A percentile compares a stretch with the other conserved stretches of the same genome.
These are phyloP conservation scores for Leccinum pellstonianum DNA, from an alignment of 768 basidiomycete species.

Conservation along the genomic window DNA sequence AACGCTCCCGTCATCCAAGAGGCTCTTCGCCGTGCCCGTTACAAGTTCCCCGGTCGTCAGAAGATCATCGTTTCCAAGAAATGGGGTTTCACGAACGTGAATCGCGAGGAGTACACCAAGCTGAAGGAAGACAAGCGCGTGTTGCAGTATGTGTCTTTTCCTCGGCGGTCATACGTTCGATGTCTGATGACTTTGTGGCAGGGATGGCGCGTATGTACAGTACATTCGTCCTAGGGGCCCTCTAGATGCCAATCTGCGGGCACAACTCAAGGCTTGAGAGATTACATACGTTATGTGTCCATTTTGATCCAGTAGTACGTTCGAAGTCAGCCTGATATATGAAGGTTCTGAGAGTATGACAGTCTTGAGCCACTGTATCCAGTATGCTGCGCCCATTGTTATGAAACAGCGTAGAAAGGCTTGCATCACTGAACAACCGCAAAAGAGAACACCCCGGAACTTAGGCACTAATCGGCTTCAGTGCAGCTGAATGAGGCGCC, in stretches of 20 bases:
- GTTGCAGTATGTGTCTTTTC: conserved; percentile 61
- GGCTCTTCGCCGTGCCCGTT: conserved; percentile 94
- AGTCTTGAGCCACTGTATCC: neutral
- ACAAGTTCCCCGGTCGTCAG: conserved; percentile 99
- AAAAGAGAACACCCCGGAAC: neutral
- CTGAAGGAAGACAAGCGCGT: conserved; percentile 91
- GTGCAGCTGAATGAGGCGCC: no score
- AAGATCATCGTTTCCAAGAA: conserved; percentile 97
- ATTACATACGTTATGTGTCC: conserved; percentile 5
- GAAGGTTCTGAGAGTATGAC: neutral
- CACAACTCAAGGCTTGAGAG: conserved; percentile 70
- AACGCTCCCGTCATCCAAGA: conserved; percentile 91
- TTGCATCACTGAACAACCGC: neutral
- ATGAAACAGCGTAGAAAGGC: neutral
- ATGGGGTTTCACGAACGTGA: conserved; percentile 98
- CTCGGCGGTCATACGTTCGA: neutral
- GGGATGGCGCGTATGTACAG: conserved; percentile 92
- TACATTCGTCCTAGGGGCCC: conserved; percentile 89
- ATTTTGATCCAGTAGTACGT: conserved; percentile 2
- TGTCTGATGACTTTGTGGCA: conserved; percentile 4
- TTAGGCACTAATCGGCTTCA: no score
- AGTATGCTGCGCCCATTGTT: neutral
- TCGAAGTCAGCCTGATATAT: neutral
- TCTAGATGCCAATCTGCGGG: conserved; percentile 81
- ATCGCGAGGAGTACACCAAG: conserved; percentile 83